Evolutionary conservation across 805 yeast species (phyloP).

Genomic region (Candida ficus): DNA sequence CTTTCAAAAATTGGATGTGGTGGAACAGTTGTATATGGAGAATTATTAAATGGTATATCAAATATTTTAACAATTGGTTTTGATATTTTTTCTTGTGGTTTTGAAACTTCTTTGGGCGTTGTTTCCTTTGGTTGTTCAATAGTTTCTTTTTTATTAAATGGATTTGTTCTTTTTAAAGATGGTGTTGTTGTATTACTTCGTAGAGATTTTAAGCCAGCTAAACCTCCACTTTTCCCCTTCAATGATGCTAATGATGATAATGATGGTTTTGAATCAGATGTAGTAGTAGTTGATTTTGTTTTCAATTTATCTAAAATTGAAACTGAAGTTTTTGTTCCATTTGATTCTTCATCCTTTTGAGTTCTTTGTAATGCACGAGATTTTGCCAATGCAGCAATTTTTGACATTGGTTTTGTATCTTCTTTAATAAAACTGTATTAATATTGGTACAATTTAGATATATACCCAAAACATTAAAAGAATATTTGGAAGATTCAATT

Average conservation of each 20-base stretch:
- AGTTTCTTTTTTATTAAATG: constrained; percentile 2
- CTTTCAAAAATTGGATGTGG: background rate
- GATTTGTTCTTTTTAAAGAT: constrained; percentile 5
- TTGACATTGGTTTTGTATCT: constrained; percentile 13
- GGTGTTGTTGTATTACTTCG: background rate
- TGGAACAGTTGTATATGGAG: constrained; percentile 7
- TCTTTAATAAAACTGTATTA: constrained; percentile 7
- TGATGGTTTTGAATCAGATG: background rate
- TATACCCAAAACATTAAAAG: background rate
- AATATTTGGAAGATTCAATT: background rate
- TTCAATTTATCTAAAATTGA: constrained; percentile 21
- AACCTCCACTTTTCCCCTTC: background rate
- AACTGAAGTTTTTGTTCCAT: constrained; percentile 9
- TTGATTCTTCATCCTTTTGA: background rate
- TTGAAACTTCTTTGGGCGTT: background rate
- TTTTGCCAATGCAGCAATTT: constrained; percentile 21
- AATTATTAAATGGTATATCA: constrained; percentile 6
- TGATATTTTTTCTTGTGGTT: background rate
- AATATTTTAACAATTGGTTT: constrained; percentile 3
- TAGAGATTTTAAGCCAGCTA: background rate
- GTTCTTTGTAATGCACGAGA: constrained; percentile 17
- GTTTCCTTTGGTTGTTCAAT: background rate
- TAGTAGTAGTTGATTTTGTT: background rate
- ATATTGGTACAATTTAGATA: constrained; percentile 2
- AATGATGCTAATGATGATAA: background rate